A percentile compares a stretch with the other conserved stretches of the same genome.
Evolutionary conservation across 2,329 filamentous ascomycete genomes (phyloP).

Genomic region (Colletotrichum coccodes): DNA sequence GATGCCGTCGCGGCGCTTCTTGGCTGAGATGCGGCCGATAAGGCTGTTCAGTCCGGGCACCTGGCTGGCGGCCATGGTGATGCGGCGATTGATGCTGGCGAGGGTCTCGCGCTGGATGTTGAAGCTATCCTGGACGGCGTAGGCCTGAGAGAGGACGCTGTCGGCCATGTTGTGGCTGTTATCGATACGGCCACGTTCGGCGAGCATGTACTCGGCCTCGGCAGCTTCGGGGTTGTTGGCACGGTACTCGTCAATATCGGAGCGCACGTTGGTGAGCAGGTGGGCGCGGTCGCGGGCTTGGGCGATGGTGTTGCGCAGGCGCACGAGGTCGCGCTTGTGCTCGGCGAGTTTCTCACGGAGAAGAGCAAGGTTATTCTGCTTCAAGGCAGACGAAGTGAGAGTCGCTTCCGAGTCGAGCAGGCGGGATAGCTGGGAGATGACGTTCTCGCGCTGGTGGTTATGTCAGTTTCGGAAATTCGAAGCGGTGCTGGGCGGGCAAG

Average conservation of each 20-base stretch:
- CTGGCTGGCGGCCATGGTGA: slow-evolving; percentile 88
- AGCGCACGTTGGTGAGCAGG: slow-evolving; percentile 88
- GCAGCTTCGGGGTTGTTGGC: slow-evolving; percentile 82
- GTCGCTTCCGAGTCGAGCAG: slow-evolving; percentile 93
- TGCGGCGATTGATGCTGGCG: slow-evolving; percentile 88
- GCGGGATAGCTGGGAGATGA: slow-evolving; percentile 84
- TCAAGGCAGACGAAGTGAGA: slow-evolving; percentile 89
- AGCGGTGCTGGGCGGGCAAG: not conserved
- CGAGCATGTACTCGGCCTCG: slow-evolving; percentile 97
- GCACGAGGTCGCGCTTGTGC: slow-evolving; percentile 83
- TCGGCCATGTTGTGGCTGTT: slow-evolving; percentile 91
- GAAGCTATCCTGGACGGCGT: slow-evolving; percentile 95
- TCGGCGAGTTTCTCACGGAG: slow-evolving; percentile 90
- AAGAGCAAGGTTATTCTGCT: slow-evolving; percentile 93
- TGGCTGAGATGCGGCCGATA: slow-evolving; percentile 91
- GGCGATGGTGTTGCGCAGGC: slow-evolving; percentile 77
- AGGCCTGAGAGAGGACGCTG: slow-evolving; percentile 91
- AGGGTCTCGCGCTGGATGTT: slow-evolving; percentile 87
- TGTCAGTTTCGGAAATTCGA: not conserved
- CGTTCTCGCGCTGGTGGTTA: slow-evolving; percentile 75
- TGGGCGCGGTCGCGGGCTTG: slow-evolving; percentile 89
- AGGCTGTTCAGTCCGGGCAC: slow-evolving; percentile 93
- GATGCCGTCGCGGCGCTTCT: slow-evolving; percentile 94
- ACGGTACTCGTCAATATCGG: slow-evolving; percentile 91
- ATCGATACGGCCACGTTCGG: slow-evolving; percentile 86